Percentiles rank a stretch among this genome's conserved stretches.
phyloP scores from a whole-genome alignment of 2,329 filamentous ascomycete species.

The Pseudogymnoascus sp. region DNA sequence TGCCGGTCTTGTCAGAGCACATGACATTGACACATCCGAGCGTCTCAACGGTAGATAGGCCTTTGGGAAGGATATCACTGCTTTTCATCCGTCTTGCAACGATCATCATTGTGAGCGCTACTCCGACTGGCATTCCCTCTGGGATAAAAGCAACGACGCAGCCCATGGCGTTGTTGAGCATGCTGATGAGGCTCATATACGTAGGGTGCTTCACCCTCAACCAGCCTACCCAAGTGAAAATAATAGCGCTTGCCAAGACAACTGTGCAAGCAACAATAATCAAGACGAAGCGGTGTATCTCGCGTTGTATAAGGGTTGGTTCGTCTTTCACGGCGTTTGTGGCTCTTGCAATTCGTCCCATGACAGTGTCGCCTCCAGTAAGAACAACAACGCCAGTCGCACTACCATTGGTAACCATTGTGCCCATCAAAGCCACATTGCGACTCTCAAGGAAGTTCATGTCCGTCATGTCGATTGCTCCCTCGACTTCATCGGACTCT shows the following conservation, averaged over 20 bases:
- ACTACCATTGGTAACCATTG: constrained; percentile 92
- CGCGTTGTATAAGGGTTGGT: constrained; percentile 35
- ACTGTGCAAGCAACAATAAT: constrained; percentile 37
- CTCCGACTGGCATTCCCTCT: constrained; percentile 60
- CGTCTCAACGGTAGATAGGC: constrained; percentile 66
- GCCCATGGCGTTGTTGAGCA: constrained; percentile 41
- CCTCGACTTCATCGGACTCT: constrained; percentile 94
- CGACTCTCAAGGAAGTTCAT: constrained; percentile 83
- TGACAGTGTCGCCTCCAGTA: constrained; percentile 60
- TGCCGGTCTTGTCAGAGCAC: constrained; percentile 69
- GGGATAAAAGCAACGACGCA: constrained; percentile 62
- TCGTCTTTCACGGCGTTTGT: constrained; percentile 28
- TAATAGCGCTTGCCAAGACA: constrained; percentile 34
- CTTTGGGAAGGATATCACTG: constrained; percentile 70
- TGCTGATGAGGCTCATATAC: constrained; percentile 37
- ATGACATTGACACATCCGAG: constrained; percentile 63
- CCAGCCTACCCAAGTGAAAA: constrained; percentile 41
- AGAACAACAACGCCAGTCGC: constrained; percentile 85
- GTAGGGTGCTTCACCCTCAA: constrained; percentile 30
- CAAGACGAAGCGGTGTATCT: constrained; percentile 38
- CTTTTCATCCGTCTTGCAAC: constrained; percentile 66
- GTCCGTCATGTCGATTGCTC: constrained; percentile 62
- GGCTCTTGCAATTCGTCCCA: constrained; percentile 61
- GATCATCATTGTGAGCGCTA: constrained; percentile 63
- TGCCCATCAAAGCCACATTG: constrained; percentile 99